Evolutionary conservation across 73 alveolate genomes (phyloP).

Genomic region (Uronychia binucleata): DNA sequence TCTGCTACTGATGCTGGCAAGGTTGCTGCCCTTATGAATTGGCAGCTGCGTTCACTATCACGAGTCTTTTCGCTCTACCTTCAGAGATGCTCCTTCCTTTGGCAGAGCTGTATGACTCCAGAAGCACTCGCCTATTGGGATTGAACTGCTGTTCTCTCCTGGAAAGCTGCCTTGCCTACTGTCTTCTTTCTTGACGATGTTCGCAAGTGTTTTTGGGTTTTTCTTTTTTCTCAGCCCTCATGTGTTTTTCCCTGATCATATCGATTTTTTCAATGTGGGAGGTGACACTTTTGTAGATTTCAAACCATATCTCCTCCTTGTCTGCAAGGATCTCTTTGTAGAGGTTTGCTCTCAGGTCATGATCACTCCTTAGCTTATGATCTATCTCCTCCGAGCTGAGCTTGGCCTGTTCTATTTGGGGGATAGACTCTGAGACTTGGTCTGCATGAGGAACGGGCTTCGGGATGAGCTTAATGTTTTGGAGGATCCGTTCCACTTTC

Average conservation of each 20-base stretch:
- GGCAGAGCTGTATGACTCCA: neutral
- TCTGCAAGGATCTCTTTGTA: too few relatives aligned
- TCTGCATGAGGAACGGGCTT: too few relatives aligned
- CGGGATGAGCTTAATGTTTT: conserved; percentile 29
- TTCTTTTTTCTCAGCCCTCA: too few relatives aligned
- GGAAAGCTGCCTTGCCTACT: neutral
- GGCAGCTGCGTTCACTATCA: neutral
- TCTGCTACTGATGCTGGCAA: neutral
- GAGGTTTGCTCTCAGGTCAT: conserved; percentile 3
- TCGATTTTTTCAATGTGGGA: neutral
- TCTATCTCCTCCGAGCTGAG: conserved; percentile 5
- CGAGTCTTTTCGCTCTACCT: neutral
- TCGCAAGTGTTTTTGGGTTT: too few relatives aligned
- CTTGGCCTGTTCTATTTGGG: too few relatives aligned
- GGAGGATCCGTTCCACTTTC: conserved; percentile 43
- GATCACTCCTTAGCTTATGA: neutral
- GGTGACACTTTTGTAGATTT: conserved; percentile 18
- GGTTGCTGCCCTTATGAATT: neutral
- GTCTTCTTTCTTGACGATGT: neutral
- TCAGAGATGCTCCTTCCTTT: neutral
- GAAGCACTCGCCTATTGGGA: neutral
- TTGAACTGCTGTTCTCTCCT: neutral
- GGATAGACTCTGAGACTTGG: neutral
- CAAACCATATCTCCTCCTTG: conserved; percentile 52
- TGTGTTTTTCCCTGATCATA: neutral